Conservation (phyloP, 2,329 filamentous ascomycete species). For the Bipolaris oryzae region DNA sequence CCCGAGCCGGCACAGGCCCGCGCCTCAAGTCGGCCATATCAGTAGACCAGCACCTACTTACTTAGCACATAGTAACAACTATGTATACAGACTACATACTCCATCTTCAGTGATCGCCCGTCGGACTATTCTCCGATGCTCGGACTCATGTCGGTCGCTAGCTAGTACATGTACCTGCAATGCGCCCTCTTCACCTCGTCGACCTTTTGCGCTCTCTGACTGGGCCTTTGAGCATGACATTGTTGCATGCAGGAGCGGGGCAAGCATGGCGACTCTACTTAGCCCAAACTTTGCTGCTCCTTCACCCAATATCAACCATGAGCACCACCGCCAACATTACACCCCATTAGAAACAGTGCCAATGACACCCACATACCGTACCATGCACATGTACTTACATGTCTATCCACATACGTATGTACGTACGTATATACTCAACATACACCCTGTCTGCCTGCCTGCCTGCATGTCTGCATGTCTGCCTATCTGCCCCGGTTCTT, state of each 20-base stretch:
- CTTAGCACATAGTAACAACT: no score
- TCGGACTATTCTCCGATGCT: constrained; percentile 9
- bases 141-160: constrained; percentile 5
- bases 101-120: constrained; percentile 1
- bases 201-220: not conserved
- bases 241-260: not conserved
- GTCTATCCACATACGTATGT: no score
- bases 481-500: not conserved
- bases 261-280: not conserved
- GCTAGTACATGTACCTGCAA: not conserved
- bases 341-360: not conserved
- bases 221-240: not conserved
- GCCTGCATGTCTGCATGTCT: no score
- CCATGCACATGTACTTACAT: no score
- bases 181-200: not conserved
- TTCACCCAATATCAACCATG: not conserved
- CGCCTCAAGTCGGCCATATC: not conserved
- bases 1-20: not conserved
- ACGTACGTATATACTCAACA: not conserved
- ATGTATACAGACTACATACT: no score
- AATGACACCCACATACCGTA: not conserved
- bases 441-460: not conserved
- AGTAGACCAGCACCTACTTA: no score
- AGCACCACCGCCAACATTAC: not conserved
- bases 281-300: not conserved